These are phyloP conservation scores for Cyclotella choctawhatcheeana DNA, from an alignment of 108 stramenopile species.

Conservation along the genomic window DNA sequence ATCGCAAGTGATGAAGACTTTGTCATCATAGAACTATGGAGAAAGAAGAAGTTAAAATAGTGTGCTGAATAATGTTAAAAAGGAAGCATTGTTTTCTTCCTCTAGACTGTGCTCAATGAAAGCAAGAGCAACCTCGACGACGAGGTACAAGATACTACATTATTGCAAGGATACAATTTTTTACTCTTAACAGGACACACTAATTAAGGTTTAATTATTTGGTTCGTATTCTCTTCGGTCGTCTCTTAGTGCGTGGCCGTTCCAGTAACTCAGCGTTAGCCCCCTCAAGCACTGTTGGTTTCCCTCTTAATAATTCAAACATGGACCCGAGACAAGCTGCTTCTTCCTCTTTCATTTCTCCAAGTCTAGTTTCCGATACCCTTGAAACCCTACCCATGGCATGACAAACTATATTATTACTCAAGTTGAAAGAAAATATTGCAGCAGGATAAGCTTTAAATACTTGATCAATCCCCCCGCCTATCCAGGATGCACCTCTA, in stretches of 20 bases:
- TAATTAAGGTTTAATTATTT: background rate
- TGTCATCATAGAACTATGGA: conserved; percentile 14
- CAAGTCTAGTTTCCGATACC: background rate
- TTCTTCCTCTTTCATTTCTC: conserved; percentile 8
- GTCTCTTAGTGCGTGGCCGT: background rate
- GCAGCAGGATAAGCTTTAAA: conserved; percentile 22
- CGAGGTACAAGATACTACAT: too few species aligned
- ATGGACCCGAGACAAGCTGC: conserved; percentile 10
- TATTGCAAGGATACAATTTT: too few species aligned
- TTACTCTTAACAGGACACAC: too few species aligned
- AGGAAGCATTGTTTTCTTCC: too few species aligned
- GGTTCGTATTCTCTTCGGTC: conserved; percentile 1
- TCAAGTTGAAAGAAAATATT: conserved; percentile 22
- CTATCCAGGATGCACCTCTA: conserved; percentile 14
- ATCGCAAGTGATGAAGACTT: conserved; percentile 12
- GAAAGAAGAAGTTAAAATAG: too few species aligned
- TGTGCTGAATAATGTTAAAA: too few species aligned
- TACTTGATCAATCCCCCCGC: conserved; percentile 20
- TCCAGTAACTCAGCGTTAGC: background rate
- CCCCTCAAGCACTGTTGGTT: conserved; percentile 20
- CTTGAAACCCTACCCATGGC: conserved; percentile 9
- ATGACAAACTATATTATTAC: conserved; percentile 2
- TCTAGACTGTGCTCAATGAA: too few species aligned
- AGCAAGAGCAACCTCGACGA: too few species aligned
- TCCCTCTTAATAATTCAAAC: conserved; percentile 24